A percentile compares a stretch with the other conserved stretches of the same genome.
Evolutionary conservation across 2,329 filamentous ascomycete species (phyloP).

Genomic region (Phyllosticta capitalensis): DNA sequence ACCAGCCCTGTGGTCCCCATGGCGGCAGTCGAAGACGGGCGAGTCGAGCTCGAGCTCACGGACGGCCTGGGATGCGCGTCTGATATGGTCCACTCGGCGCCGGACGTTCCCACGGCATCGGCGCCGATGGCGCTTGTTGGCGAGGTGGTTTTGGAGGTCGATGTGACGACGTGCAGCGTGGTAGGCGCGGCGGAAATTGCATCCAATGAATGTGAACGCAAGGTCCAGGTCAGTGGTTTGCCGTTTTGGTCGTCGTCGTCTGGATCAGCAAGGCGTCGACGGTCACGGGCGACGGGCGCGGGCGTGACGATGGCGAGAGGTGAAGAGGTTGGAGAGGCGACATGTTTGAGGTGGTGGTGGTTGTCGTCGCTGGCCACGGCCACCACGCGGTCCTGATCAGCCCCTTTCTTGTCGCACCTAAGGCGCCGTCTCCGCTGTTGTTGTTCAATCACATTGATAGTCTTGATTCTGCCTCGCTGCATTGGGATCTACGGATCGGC

Average conservation of each 20-base stretch:
- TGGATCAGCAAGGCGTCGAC: neutral
- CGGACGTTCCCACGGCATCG: neutral
- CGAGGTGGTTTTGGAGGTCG: neutral
- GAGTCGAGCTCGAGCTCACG: neutral
- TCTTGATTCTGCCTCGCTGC: neutral
- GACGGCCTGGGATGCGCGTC: neutral
- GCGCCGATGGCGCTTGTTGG: neutral
- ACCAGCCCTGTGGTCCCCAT: neutral
- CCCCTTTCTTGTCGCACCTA: conserved; percentile 4
- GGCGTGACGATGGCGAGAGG: neutral
- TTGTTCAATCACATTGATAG: neutral
- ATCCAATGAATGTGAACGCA: neutral
- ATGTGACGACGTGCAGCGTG: neutral
- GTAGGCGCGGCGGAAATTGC: neutral
- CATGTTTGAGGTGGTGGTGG: neutral
- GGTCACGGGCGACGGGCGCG: neutral
- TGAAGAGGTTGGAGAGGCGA: neutral
- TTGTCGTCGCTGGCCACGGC: neutral
- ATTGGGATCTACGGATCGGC: conserved; percentile 10
- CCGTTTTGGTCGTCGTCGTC: neutral
- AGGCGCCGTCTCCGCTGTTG: neutral
- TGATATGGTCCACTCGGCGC: neutral
- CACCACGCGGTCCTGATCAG: neutral
- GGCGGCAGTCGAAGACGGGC: neutral
- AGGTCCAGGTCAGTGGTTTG: neutral